phyloP scores from a whole-genome alignment of 1,139 yeast species.

The Geotrichum klebahnii region DNA sequence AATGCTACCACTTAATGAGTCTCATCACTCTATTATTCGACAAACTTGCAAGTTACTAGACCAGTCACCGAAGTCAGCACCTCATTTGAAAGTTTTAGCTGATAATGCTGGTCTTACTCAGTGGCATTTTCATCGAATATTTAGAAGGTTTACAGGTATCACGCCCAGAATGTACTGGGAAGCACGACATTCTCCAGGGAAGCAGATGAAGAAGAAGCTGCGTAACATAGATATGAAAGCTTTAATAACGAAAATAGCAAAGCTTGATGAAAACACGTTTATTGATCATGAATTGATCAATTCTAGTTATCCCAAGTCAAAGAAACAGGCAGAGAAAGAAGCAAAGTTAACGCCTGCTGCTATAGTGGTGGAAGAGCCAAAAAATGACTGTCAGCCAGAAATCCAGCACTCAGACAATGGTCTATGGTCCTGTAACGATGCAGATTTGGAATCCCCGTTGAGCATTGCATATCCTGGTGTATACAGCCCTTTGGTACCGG shows the following conservation, averaged over 20 bases:
- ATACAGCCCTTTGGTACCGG: neutral
- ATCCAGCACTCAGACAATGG: too few species aligned
- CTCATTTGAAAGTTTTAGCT: slow-evolving; percentile 26
- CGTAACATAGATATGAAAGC: slow-evolving; percentile 11
- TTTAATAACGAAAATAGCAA: slow-evolving; percentile 12
- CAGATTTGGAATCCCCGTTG: too few species aligned
- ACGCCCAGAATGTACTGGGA: slow-evolving; percentile 23
- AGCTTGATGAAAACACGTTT: slow-evolving; percentile 13
- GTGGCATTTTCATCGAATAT: slow-evolving; percentile 35
- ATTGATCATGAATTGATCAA: slow-evolving; percentile 7
- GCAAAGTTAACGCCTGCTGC: neutral
- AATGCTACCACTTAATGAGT: slow-evolving; percentile 26
- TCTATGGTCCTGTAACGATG: too few species aligned
- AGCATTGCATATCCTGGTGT: neutral
- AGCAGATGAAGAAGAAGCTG: slow-evolving; percentile 11
- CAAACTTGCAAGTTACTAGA: slow-evolving; percentile 23
- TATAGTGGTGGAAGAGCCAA: too few species aligned
- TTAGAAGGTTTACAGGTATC: slow-evolving; percentile 32
- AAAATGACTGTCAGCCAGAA: neutral
- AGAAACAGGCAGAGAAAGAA: slow-evolving; percentile 5
- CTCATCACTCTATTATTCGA: slow-evolving; percentile 25
- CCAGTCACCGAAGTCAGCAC: slow-evolving; percentile 21
- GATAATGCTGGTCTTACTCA: slow-evolving; percentile 30
- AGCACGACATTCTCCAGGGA: slow-evolving; percentile 17
- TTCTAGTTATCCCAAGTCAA: slow-evolving; percentile 5